These are phyloP conservation scores for Aspergillus quadricinctus DNA, from an alignment of 2,329 filamentous ascomycete species.

Conservation along the genomic window DNA sequence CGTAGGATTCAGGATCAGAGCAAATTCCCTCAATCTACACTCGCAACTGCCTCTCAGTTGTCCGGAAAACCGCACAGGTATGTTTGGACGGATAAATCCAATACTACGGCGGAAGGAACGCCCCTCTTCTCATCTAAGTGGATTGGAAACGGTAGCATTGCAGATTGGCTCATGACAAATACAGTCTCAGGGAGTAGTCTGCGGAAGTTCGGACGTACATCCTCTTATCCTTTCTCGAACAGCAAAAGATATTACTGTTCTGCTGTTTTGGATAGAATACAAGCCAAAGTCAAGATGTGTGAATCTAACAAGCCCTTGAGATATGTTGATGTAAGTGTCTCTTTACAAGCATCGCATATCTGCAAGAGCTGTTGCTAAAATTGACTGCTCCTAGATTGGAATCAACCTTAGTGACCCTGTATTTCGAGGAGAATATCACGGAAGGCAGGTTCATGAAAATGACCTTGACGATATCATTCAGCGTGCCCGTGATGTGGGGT, in stretches of 20 bases:
- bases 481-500: conserved; percentile 72
- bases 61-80: conserved; percentile 4
- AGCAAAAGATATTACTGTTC: conserved; percentile 9
- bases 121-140: not conserved
- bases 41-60: not conserved
- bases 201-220: no score
- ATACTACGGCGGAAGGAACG: not conserved
- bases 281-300: conserved; percentile 26
- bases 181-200: not conserved
- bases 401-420: conserved; percentile 95
- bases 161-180: not conserved
- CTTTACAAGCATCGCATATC: not conserved
- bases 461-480: conserved; percentile 63
- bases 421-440: conserved; percentile 79
- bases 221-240: conserved; percentile 1
- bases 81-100: not conserved
- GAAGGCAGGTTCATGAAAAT: conserved; percentile 57
- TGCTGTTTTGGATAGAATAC: conserved; percentile 4
- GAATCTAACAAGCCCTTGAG: conserved; percentile 32
- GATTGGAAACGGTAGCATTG: not conserved
- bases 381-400: conserved; percentile 57
- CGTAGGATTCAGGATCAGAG: conserved; percentile 5
- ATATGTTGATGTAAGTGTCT: conserved; percentile 45
- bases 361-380: conserved; percentile 11
- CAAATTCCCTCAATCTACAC: not conserved